These are phyloP conservation scores for Phytophthora boehmeriae DNA, from an alignment of 352 stramenopile species.

Conservation along the genomic window DNA sequence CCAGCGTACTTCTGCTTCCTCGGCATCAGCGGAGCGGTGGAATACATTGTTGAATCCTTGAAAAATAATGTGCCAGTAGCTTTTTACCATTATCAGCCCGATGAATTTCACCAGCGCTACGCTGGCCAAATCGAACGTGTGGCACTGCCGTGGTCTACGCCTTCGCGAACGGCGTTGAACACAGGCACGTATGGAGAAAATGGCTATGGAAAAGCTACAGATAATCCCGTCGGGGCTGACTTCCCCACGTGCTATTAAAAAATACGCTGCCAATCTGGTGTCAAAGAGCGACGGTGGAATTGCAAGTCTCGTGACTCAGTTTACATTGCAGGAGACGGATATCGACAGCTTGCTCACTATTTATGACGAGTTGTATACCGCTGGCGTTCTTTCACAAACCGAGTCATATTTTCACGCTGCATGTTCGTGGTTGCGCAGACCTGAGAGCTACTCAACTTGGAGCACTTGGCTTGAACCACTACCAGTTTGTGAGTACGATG, in stretches of 20 bases:
- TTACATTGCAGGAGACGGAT: constrained; percentile 27
- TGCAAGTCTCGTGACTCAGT: constrained; percentile 19
- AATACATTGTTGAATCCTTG: constrained; percentile 39
- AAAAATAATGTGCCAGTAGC: constrained; percentile 32
- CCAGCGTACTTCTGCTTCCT: constrained; percentile 53
- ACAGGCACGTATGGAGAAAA: constrained; percentile 53
- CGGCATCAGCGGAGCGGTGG: constrained; percentile 18
- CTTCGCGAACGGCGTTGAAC: constrained; percentile 20
- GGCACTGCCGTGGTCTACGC: constrained; percentile 39
- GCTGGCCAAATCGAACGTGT: constrained; percentile 38
- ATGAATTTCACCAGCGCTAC: constrained; percentile 43
- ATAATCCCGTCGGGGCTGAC: constrained; percentile 48
- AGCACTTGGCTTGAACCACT: constrained; percentile 42
- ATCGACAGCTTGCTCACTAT: constrained; percentile 25
- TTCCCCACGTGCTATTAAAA: constrained; percentile 44
- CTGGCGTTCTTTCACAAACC: constrained; percentile 13
- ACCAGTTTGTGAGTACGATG: constrained; percentile 38
- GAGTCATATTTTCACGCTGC: constrained; percentile 41
- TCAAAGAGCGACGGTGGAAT: constrained; percentile 22
- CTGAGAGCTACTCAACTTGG: constrained; percentile 48
- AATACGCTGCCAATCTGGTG: constrained; percentile 34
- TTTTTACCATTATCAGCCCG: constrained; percentile 62
- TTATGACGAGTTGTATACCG: constrained; percentile 7
- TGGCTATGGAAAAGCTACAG: constrained; percentile 46
- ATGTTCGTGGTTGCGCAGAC: constrained; percentile 46